Percentiles rank a stretch among this genome's conserved stretches.
phyloP scores from a whole-genome alignment of 2,329 filamentous ascomycete species.

The Talaromyces pinophilus region DNA sequence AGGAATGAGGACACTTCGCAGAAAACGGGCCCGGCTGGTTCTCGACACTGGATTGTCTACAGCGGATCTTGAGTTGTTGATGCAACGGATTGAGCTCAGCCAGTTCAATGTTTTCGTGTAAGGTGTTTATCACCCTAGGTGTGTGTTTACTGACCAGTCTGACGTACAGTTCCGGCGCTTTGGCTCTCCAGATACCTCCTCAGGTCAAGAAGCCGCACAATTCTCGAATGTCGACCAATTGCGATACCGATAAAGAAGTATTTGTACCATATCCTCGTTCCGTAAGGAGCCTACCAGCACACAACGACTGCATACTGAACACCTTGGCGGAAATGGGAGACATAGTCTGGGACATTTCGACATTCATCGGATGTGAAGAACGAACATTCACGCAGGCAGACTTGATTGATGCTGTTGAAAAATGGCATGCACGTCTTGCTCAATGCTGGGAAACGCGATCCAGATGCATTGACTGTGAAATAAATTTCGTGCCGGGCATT shows the following conservation, averaged over 20 bases:
- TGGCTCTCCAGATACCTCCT: conserved; percentile 17
- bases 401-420: conserved; percentile 24
- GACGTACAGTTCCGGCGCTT: conserved; percentile 9
- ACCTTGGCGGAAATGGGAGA: conserved; percentile 29
- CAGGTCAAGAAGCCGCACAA: conserved; percentile 22
- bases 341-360: conserved; percentile 27
- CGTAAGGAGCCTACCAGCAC: conserved; percentile 24
- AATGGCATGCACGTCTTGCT: conserved; percentile 29
- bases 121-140: neutral
- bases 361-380: conserved; percentile 24
- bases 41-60: conserved; percentile 20
- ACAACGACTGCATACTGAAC: conserved; percentile 32
- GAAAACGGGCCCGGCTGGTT: conserved; percentile 26
- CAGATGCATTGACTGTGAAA: conserved; percentile 29
- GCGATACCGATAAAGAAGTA: conserved; percentile 24
- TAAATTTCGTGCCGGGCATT: conserved; percentile 30
- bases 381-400: conserved; percentile 20
- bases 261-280: conserved; percentile 33
- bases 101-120: conserved; percentile 20
- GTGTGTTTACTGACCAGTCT: neutral
- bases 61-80: conserved; percentile 24
- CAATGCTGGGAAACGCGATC: conserved; percentile 32
- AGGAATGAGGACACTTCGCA: conserved; percentile 23
- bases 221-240: conserved; percentile 24
- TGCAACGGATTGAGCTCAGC: conserved; percentile 27